Evolutionary conservation across 306 rosid species (phyloP).

Genomic region (Erythrophleum fordii): DNA sequence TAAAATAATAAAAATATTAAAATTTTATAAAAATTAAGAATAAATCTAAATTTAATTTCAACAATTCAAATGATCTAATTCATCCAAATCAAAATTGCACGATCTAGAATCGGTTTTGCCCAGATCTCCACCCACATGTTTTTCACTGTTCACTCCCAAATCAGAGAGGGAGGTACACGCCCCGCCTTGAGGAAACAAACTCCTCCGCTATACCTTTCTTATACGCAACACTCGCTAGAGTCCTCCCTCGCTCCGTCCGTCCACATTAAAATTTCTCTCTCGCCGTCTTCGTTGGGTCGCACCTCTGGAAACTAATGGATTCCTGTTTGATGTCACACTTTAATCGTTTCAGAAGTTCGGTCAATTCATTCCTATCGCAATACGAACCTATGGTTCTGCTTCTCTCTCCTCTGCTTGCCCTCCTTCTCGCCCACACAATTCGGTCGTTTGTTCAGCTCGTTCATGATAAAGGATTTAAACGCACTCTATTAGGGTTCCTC

Average conservation of each 20-base stretch:
- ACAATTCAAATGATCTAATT: no score
- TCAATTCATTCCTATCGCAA: conserved; percentile 47
- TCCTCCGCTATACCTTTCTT: no score
- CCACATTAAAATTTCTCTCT: not conserved
- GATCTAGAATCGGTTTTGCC: no score
- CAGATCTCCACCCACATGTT: no score
- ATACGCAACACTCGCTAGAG: not conserved
- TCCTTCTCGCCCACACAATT: conserved; percentile 36
- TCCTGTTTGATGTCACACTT: conserved; percentile 22
- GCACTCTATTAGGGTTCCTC: conserved; percentile 47
- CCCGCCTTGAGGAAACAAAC: no score
- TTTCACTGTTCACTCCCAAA: no score
- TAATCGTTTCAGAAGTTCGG: conserved; percentile 40
- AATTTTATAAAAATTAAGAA: no score
- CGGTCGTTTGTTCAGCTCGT: conserved; percentile 34
- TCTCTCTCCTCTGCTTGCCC: conserved; percentile 44
- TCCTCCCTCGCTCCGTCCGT: not conserved
- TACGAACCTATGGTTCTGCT: conserved; percentile 48
- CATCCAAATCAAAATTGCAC: no score
- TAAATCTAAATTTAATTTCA: no score
- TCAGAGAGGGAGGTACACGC: no score
- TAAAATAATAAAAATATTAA: no score
- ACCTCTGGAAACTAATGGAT: conserved; percentile 34
- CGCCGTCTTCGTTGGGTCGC: not conserved
- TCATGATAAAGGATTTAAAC: conserved; percentile 43